These are phyloP conservation scores for Candida khao-thaluensis DNA, from an alignment of 805 yeast genomes.

Conservation along the genomic window DNA sequence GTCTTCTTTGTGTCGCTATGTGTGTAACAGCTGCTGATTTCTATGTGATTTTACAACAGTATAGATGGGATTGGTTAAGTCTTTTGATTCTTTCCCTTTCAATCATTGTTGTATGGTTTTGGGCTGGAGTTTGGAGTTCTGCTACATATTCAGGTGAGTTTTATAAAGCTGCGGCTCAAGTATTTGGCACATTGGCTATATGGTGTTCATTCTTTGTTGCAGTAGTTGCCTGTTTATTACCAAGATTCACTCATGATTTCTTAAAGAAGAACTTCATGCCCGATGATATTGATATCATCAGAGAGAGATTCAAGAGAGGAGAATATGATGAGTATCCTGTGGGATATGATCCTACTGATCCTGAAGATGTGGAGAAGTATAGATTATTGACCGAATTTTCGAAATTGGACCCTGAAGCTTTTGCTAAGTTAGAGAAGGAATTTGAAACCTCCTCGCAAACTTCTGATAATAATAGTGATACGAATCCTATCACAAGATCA, in stretches of 20 bases:
- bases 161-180: constrained; percentile 61
- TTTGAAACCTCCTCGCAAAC: constrained; percentile 3
- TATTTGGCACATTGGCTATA: constrained; percentile 58
- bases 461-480: not conserved
- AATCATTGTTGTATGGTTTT: constrained; percentile 57
- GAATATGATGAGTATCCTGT: constrained; percentile 48
- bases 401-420: constrained; percentile 32
- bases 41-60: constrained; percentile 65
- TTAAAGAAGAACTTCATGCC: constrained; percentile 56
- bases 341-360: constrained; percentile 54
- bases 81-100: constrained; percentile 53
- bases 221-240: constrained; percentile 53
- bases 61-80: constrained; percentile 77
- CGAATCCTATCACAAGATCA: constrained; percentile 24
- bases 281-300: constrained; percentile 64
- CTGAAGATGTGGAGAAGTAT: constrained; percentile 41
- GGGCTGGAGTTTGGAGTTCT: constrained; percentile 81
- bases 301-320: constrained; percentile 59
- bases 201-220: constrained; percentile 68
- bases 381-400: constrained; percentile 32
- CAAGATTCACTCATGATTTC: constrained; percentile 56
- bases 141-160: constrained; percentile 53
- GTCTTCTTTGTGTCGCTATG: constrained; percentile 58
- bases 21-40: constrained; percentile 64
- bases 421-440: constrained; percentile 33